phyloP scores from a whole-genome alignment of 2,329 filamentous ascomycete species.

The Bipolaris bicolor region DNA sequence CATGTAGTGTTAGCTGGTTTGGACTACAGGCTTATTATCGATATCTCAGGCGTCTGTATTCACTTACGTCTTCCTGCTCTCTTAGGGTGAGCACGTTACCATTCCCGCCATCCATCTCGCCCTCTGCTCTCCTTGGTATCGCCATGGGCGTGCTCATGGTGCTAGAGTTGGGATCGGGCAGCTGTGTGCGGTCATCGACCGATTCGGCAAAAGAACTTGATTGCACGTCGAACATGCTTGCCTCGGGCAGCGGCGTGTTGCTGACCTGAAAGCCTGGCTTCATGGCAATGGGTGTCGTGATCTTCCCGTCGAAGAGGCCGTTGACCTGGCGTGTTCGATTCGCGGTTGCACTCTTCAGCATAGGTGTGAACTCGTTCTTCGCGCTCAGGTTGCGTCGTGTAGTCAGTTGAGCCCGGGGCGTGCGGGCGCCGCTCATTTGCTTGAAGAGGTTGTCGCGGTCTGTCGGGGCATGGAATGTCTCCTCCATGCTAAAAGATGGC shows the following conservation, averaged over 20 bases:
- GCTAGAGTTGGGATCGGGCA: conserved; percentile 81
- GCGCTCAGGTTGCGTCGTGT: conserved; percentile 59
- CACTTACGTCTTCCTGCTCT: conserved; percentile 84
- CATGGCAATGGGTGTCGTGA: conserved; percentile 69
- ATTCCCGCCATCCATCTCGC: conserved; percentile 73
- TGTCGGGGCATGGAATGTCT: conserved; percentile 81
- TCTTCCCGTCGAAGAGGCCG: conserved; percentile 45
- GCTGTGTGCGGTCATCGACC: conserved; percentile 69
- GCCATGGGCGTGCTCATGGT: conserved; percentile 79
- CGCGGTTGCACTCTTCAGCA: conserved; percentile 83
- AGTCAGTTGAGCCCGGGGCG: conserved; percentile 76
- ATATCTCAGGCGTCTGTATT: not conserved
- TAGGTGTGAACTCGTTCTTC: conserved; percentile 86
- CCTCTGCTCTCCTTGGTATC: conserved; percentile 68
- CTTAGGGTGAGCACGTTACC: conserved; percentile 90
- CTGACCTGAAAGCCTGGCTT: conserved; percentile 68
- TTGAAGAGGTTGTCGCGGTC: conserved; percentile 74
- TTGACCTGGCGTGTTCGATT: conserved; percentile 59
- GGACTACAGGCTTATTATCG: not conserved
- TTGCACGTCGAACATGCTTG: conserved; percentile 63
- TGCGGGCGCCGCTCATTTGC: conserved; percentile 70
- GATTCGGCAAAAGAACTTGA: conserved; percentile 61
- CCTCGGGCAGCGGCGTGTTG: conserved; percentile 77
- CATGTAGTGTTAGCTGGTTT: conserved; percentile 7
- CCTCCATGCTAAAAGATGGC: conserved; percentile 84